Conservation (phyloP, 805 yeast genomes). For the Ogataea haglerorum region DNA sequence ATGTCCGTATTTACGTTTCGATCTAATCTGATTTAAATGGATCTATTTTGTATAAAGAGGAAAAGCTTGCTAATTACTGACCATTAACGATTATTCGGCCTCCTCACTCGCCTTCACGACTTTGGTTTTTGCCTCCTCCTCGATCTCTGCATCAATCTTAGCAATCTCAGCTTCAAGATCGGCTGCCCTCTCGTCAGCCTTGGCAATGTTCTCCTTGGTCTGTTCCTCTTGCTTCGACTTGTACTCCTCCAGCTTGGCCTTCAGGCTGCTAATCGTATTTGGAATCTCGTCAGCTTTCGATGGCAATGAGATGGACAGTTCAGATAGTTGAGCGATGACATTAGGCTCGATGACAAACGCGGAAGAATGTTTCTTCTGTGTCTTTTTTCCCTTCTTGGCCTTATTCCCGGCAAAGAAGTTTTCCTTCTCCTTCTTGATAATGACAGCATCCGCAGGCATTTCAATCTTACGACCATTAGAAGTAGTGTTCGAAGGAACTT, state of each 20-base stretch:
- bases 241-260: conserved; percentile 67
- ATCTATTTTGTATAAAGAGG: conserved; percentile 8
- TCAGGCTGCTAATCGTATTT: conserved; percentile 60
- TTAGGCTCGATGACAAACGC: conserved; percentile 77
- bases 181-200: conserved; percentile 74
- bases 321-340: conserved; percentile 70
- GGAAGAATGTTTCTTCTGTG: conserved; percentile 35
- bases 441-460: conserved; percentile 60
- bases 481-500: conserved; percentile 15
- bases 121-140: conserved; percentile 18
- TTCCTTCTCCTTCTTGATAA: conserved; percentile 60
- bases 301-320: conserved; percentile 77
- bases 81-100: not conserved
- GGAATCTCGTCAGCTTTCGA: conserved; percentile 68
- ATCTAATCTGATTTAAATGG: not conserved
- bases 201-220: conserved; percentile 70
- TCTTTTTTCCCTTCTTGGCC: conserved; percentile 48
- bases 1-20: not conserved
- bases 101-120: conserved; percentile 12
- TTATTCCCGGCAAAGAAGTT: conserved; percentile 53
- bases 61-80: not conserved
- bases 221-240: conserved; percentile 73
- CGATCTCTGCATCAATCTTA: conserved; percentile 29
- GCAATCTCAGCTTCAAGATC: conserved; percentile 51
- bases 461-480: conserved; percentile 47